These are phyloP conservation scores for Penicillium simplicissimum DNA, from an alignment of 495 filamentous ascomycete species.

Conservation along the genomic window DNA sequence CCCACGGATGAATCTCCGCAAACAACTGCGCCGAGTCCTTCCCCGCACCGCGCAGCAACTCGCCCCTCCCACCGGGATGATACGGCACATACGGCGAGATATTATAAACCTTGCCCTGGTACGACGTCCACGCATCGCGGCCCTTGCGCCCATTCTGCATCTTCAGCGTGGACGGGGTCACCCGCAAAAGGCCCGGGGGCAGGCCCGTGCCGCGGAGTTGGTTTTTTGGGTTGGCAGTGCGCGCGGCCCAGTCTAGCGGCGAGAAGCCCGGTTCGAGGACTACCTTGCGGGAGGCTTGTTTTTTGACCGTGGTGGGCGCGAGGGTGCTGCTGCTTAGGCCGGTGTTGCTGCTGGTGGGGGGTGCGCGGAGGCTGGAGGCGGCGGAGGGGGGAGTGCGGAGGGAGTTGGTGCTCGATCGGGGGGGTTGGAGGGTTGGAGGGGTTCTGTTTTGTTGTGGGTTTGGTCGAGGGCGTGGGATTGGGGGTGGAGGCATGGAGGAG, in stretches of 20 bases:
- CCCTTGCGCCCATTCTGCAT: conserved; percentile 75
- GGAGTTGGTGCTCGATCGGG: conserved; percentile 15
- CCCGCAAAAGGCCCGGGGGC: conserved; percentile 55
- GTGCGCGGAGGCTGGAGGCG: conserved; percentile 34
- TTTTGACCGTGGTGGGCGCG: conserved; percentile 40
- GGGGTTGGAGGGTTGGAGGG: conserved; percentile 12
- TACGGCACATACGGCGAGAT: conserved; percentile 85
- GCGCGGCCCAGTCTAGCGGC: conserved; percentile 91
- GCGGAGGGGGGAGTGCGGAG: conserved; percentile 39
- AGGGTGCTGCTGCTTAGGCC: conserved; percentile 39
- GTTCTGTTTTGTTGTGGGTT: conserved; percentile 24
- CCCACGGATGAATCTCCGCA: conserved; percentile 93
- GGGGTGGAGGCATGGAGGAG: conserved; percentile 42
- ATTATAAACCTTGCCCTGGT: conserved; percentile 89
- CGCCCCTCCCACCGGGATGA: conserved; percentile 87
- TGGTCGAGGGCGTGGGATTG: conserved; percentile 33
- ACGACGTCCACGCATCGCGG: conserved; percentile 83
- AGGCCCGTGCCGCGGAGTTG: conserved; percentile 65
- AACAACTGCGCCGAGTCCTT: conserved; percentile 72
- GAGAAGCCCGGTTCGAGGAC: conserved; percentile 83
- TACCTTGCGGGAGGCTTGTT: conserved; percentile 57
- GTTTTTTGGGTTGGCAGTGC: conserved; percentile 61
- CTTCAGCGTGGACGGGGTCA: conserved; percentile 78
- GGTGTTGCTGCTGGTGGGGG: conserved; percentile 29
- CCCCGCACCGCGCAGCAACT: conserved; percentile 79